Percentiles rank a stretch among this genome's conserved stretches.
phyloP scores from a whole-genome alignment of 257 asterid genomes.

The Handroanthus guayacan region DNA sequence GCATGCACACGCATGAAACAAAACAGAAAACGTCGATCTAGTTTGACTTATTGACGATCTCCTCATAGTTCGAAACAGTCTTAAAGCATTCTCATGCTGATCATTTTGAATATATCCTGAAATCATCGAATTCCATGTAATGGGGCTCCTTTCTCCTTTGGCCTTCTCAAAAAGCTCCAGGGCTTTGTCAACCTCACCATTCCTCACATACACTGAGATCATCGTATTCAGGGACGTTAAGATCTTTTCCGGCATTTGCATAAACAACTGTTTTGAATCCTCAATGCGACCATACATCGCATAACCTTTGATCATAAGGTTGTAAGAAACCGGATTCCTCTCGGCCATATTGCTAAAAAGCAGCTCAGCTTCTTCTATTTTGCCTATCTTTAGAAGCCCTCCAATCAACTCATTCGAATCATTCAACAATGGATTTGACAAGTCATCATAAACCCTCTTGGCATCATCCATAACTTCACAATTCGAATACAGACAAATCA shows the following conservation, averaged over 20 bases:
- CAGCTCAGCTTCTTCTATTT: slow-evolving; percentile 64
- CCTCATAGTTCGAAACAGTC: slow-evolving; percentile 62
- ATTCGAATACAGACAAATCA: slow-evolving; percentile 59
- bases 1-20: slow-evolving; percentile 72
- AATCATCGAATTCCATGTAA: slow-evolving; percentile 92
- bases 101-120: slow-evolving; percentile 67
- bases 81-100: slow-evolving; percentile 60
- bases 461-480: slow-evolving; percentile 66
- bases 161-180: slow-evolving; percentile 63
- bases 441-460: slow-evolving; percentile 42
- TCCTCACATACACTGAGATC: slow-evolving; percentile 65
- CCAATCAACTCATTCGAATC: slow-evolving; percentile 58
- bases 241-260: slow-evolving; percentile 52
- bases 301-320: slow-evolving; percentile 79
- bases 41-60: slow-evolving; percentile 60
- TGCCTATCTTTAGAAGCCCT: slow-evolving; percentile 55
- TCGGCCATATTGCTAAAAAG: slow-evolving; percentile 55
- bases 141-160: slow-evolving; percentile 59
- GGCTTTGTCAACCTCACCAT: slow-evolving; percentile 62
- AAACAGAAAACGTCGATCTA: slow-evolving; percentile 69
- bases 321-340: slow-evolving; percentile 56
- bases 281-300: slow-evolving; percentile 59
- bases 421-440: slow-evolving; percentile 42
- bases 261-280: slow-evolving; percentile 59
- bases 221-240: slow-evolving; percentile 68